Evolutionary conservation across 2,329 filamentous ascomycete genomes (phyloP), one percentile per base, ranked within the genome.

Genomic region (Ceratocystiopsis minuta): DNA sequence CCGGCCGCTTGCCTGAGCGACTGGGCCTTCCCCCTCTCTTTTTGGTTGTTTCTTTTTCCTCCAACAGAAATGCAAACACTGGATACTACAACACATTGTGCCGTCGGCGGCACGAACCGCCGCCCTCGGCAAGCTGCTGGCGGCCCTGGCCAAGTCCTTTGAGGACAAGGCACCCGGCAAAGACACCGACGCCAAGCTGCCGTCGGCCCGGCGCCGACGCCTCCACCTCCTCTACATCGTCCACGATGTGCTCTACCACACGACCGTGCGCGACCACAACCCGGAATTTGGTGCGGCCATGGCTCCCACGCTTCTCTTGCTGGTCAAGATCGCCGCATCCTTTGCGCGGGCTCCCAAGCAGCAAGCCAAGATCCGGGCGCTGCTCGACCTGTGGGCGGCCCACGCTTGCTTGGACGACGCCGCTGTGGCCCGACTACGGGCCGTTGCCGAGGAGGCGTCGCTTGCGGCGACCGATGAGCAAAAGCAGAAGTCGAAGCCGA

Each of bases 11-110:
- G 15, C n/a, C 5, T 17, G 34, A 16, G n/a, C 41, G 31, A 7
- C 37, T 43, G n/a, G 35, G 36, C 17, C 28, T 13, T 16, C 15
- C 4, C 16, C n/a, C 12, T 11, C 34, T 17, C 13, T 4, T 31
- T 18, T 34, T 32, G 6, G 9, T 34, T 11, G 17, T 12, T 16
- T 17, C 9, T 28, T 12, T 14, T 17, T 15, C 13, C 48, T 45
- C 58, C 51, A 45, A 62, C 73, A 93, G 86, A 81, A 75, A 67
- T 87, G 82, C 71, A 93, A 87, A 71, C 68, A 72, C 61, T 93
- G 84, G 84, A 78, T 88, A 53, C 61, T 86, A 55, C 69, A 70
- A 52, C 73, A 85, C 63, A 66, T 88, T 55, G 67, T 73, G 52
- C 68, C 70, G 44, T 90, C 84, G 45, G 58, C 70, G 43, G 64